Percentiles rank a stretch among this genome's conserved stretches.
phyloP scores from a whole-genome alignment of 495 filamentous ascomycete species.

The Annulohypoxylon nitens region DNA sequence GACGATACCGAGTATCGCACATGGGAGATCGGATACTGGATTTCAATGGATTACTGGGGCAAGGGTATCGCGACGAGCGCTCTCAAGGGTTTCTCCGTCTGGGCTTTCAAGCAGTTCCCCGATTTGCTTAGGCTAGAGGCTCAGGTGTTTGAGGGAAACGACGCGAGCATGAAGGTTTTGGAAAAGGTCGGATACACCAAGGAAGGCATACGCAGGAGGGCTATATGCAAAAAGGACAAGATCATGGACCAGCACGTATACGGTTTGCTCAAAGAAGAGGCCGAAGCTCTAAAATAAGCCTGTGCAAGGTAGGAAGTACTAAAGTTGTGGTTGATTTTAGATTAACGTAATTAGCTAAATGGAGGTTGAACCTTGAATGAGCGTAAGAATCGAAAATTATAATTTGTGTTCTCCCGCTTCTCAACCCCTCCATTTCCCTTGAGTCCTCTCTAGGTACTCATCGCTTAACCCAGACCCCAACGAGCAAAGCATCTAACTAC shows the following conservation, averaged over 20 bases:
- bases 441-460: not conserved
- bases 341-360: not conserved
- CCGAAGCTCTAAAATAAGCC: conserved; percentile 19
- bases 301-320: not conserved
- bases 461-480: not conserved
- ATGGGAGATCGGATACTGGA: conserved; percentile 58
- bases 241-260: conserved; percentile 50
- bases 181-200: conserved; percentile 53
- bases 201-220: conserved; percentile 56
- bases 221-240: conserved; percentile 52
- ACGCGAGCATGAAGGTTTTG: conserved; percentile 52
- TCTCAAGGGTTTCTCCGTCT: conserved; percentile 35
- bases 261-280: conserved; percentile 55
- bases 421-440: not conserved
- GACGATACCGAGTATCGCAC: conserved; percentile 51
- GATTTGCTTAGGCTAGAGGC: conserved; percentile 54
- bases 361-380: not conserved
- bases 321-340: not conserved
- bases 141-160: conserved; percentile 49
- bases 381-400: conserved; percentile 10
- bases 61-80: conserved; percentile 52
- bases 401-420: not conserved
- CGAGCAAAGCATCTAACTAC: not conserved
- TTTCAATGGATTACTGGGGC: conserved; percentile 55
- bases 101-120: conserved; percentile 53